Conservation (phyloP, 495 filamentous ascomycete species). For the Penicilliopsis zonata region DNA sequence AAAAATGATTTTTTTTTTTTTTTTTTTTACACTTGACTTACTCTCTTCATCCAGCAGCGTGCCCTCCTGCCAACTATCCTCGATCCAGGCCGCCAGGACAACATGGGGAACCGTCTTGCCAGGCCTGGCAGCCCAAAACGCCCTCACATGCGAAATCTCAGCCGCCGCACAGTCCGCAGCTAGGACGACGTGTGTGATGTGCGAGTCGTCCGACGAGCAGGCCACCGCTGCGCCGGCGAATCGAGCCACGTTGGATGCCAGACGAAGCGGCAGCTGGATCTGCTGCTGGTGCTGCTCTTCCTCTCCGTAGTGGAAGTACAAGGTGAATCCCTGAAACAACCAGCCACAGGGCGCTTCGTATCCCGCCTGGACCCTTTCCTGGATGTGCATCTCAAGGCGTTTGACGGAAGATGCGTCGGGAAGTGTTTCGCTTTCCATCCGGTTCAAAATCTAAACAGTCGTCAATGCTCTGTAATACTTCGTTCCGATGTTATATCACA, state of each 20-base stretch:
- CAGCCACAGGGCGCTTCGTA: slow-evolving; percentile 39
- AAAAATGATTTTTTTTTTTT: too few species aligned
- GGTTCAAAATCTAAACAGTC: slow-evolving; percentile 24
- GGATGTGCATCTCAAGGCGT: slow-evolving; percentile 45
- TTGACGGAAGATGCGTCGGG: too few species aligned
- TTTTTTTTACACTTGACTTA: too few species aligned
- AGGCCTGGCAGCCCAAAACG: slow-evolving; percentile 10
- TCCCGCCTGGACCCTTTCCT: slow-evolving; percentile 28
- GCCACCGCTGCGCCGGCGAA: slow-evolving; percentile 50
- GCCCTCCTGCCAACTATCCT: slow-evolving; percentile 64
- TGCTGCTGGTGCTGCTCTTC: slow-evolving; percentile 1
- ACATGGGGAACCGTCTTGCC: slow-evolving; percentile 51
- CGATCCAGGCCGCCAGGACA: slow-evolving; percentile 61
- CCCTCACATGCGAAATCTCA: slow-evolving; percentile 17
- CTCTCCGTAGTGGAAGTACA: slow-evolving; percentile 36
- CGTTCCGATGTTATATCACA: slow-evolving; percentile 27
- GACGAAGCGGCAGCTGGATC: slow-evolving; percentile 2
- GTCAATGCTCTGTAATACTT: not conserved
- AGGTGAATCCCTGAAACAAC: slow-evolving; percentile 51
- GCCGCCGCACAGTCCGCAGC: slow-evolving; percentile 8
- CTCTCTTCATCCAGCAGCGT: slow-evolving; percentile 76
- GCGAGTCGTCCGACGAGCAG: slow-evolving; percentile 7
- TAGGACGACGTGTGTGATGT: slow-evolving; percentile 26
- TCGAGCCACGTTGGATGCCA: slow-evolving; percentile 34
- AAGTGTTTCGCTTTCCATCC: slow-evolving; percentile 29